Conservation (phyloP, 1,284 basidiomycete genomes). For the Gymnopus androsaceus region DNA sequence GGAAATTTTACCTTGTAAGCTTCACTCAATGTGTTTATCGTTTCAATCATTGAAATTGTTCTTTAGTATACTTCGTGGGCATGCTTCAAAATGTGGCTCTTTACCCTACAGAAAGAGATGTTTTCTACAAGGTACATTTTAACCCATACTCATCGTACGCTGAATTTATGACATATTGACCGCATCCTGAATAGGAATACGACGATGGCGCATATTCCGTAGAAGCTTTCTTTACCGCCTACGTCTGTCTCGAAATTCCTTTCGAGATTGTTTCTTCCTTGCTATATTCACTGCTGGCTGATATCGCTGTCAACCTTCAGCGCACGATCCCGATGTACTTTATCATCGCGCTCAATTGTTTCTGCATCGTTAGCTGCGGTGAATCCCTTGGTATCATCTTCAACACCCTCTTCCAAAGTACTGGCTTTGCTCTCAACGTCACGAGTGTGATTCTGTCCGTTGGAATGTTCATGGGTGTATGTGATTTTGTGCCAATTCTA, state of each 20-base stretch:
- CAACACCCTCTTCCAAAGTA: conserved; percentile 19
- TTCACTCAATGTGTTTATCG: not conserved
- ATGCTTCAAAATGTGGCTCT: conserved; percentile 20
- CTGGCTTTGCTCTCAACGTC: conserved; percentile 18
- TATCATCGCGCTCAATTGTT: conserved; percentile 18
- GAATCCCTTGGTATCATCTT: conserved; percentile 21
- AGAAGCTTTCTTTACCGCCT: conserved; percentile 17
- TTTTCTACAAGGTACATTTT: conserved; percentile 17
- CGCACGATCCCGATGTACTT: conserved; percentile 18
- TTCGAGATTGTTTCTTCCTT: conserved; percentile 17
- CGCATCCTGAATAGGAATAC: conserved; percentile 15
- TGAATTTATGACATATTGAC: no score
- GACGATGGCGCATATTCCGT: conserved; percentile 19
- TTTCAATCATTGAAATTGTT: not conserved
- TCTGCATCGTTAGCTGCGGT: conserved; percentile 19
- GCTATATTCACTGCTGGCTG: conserved; percentile 14
- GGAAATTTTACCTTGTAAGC: conserved; percentile 12
- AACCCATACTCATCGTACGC: not conserved
- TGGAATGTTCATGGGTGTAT: conserved; percentile 20
- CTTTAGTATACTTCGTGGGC: conserved; percentile 20
- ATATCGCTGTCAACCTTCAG: conserved; percentile 16
- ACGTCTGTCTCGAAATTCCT: conserved; percentile 17
- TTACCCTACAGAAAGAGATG: conserved; percentile 19
- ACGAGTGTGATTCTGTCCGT: conserved; percentile 15
- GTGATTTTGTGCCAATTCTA: not conserved